These are phyloP conservation scores for Leccinum uliginosum DNA, from an alignment of 768 basidiomycete species.

Conservation along the genomic window DNA sequence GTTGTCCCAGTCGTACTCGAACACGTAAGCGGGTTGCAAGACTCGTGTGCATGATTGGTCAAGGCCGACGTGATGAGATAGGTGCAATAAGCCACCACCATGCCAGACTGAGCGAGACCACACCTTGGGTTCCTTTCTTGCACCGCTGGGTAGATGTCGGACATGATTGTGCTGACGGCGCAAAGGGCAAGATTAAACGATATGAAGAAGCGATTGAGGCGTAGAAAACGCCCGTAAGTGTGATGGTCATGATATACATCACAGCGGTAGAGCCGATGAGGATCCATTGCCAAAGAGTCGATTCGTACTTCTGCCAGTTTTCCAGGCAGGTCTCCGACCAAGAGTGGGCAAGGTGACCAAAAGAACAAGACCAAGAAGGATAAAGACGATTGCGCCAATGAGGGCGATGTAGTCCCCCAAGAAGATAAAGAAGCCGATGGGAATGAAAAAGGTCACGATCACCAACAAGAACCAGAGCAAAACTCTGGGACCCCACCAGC, in stretches of 20 bases:
- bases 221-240: slow-evolving; percentile 85
- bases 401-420: slow-evolving; percentile 94
- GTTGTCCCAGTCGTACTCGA: slow-evolving; percentile 72
- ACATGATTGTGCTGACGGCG: slow-evolving; percentile 74
- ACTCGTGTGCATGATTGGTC: slow-evolving; percentile 80
- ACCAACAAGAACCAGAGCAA: slow-evolving; percentile 84
- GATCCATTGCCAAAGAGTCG: slow-evolving; percentile 94
- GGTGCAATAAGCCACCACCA: slow-evolving; percentile 98
- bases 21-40: slow-evolving; percentile 86
- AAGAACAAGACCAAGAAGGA: slow-evolving; percentile 93
- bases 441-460: slow-evolving; percentile 83
- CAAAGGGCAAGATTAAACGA: slow-evolving; percentile 86
- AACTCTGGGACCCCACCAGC: slow-evolving; percentile 99
- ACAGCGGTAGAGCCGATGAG: slow-evolving; percentile 89
- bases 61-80: slow-evolving; percentile 94
- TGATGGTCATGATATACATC: slow-evolving; percentile 81
- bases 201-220: slow-evolving; percentile 96
- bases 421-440: slow-evolving; percentile 96
- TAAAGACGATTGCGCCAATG: slow-evolving; percentile 91
- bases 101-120: slow-evolving; percentile 90
- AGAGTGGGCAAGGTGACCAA: slow-evolving; percentile 96
- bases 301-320: slow-evolving; percentile 87
- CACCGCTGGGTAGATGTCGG: slow-evolving; percentile 80
- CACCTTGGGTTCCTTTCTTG: slow-evolving; percentile 92
- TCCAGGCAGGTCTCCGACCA: slow-evolving; percentile 98